Conservation (phyloP, 352 stramenopile genomes). For the Thraustochytrium striatum region DNA sequence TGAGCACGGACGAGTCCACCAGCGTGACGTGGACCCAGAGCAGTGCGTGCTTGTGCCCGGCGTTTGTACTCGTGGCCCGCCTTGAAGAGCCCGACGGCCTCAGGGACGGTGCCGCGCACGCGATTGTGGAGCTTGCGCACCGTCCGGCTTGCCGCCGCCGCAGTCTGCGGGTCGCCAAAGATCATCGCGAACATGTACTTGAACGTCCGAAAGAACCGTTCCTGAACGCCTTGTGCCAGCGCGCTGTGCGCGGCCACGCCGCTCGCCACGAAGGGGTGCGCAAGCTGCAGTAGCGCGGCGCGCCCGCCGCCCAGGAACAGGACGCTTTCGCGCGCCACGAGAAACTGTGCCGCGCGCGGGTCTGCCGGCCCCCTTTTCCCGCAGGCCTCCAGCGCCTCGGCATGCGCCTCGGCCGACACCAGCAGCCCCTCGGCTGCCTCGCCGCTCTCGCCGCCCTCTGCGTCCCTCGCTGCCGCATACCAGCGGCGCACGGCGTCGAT, state of each 20-base stretch:
- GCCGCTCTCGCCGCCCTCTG: neutral
- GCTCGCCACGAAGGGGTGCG: slow-evolving; percentile 10
- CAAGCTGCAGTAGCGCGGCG: slow-evolving; percentile 6
- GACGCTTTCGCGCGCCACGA: neutral
- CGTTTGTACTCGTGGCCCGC: slow-evolving; percentile 3
- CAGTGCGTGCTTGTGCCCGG: slow-evolving; percentile 13
- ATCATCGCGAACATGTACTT: slow-evolving; percentile 43
- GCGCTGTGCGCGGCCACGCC: neutral
- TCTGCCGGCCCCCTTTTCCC: neutral
- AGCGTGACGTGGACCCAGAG: slow-evolving; percentile 45
- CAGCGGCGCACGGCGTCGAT: too few relatives aligned
- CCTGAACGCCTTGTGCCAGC: neutral
- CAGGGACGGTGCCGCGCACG: neutral
- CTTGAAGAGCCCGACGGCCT: slow-evolving; percentile 34
- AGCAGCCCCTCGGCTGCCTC: too few relatives aligned
- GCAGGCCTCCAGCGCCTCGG: neutral
- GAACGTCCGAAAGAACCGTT: slow-evolving; percentile 21
- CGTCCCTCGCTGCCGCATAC: slow-evolving; percentile 4
- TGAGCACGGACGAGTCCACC: slow-evolving; percentile 18
- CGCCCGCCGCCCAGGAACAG: neutral
- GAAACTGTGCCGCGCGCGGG: neutral
- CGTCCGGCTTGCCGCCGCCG: neutral
- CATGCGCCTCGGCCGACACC: neutral
- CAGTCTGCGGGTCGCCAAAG: neutral
- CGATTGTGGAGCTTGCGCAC: slow-evolving; percentile 20